Percentiles rank a stretch among this genome's conserved stretches.
Evolutionary conservation across 139 green algal genomes (phyloP).

Genomic region (Micractinium conductrix): DNA sequence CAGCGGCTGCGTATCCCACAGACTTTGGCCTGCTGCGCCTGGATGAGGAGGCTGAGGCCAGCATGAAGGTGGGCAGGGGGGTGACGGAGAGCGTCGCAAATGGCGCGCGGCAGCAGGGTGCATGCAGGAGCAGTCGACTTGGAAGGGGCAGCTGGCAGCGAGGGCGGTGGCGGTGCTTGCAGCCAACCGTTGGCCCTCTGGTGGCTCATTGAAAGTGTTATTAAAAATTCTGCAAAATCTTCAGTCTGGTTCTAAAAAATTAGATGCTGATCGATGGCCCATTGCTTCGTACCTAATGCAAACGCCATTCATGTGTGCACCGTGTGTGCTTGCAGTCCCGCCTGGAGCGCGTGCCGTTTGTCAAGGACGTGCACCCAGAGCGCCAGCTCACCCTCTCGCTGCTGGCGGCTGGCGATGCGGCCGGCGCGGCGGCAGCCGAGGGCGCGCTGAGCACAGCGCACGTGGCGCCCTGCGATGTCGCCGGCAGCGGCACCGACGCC

Average conservation of each 20-base stretch:
- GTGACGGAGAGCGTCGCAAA: too few relatives aligned
- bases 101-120: too few relatives aligned
- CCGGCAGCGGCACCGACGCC: neutral
- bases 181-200: too few relatives aligned
- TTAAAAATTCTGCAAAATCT: too few relatives aligned
- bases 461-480: neutral
- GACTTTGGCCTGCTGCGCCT: constrained; percentile 83
- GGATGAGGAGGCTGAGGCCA: neutral
- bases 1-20: constrained; percentile 68
- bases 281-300: too few relatives aligned
- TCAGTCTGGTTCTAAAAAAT: too few relatives aligned
- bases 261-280: too few relatives aligned
- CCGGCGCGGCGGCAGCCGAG: constrained; percentile 27
- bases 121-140: too few relatives aligned
- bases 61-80: constrained; percentile 48
- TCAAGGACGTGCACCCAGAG: constrained; percentile 80
- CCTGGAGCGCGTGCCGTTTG: constrained; percentile 38
- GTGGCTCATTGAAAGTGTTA: too few relatives aligned
- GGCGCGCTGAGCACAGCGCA: neutral
- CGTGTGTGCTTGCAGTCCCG: constrained; percentile 26
- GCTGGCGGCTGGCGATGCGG: constrained; percentile 34
- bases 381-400: constrained; percentile 49
- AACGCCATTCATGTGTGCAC: too few relatives aligned
- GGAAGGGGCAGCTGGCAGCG: too few relatives aligned
- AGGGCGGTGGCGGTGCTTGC: too few relatives aligned